A percentile compares a stretch with the other conserved stretches of the same genome.
Conservation (phyloP, 2,329 filamentous ascomycete genomes). For the Dactylella cylindrospora region DNA sequence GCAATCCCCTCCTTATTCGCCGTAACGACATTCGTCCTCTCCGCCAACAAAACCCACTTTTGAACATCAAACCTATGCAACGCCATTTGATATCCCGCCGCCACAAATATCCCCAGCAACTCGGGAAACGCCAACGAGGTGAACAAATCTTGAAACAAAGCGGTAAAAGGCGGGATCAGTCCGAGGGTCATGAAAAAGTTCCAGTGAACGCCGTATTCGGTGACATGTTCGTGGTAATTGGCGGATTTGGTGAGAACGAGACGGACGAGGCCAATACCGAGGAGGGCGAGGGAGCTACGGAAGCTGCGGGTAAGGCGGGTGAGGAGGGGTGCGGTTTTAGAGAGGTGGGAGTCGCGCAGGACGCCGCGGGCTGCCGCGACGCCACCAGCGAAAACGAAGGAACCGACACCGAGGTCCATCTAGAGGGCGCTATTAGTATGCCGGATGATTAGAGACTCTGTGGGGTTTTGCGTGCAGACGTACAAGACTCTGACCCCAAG, state of each 20-base stretch:
- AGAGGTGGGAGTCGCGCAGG: conserved; percentile 61
- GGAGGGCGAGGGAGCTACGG: conserved; percentile 78
- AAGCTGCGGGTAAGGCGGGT: conserved; percentile 67
- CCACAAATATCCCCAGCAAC: conserved; percentile 57
- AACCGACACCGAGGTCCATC: conserved; percentile 96
- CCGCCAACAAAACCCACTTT: conserved; percentile 77
- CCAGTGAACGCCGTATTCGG: conserved; percentile 98
- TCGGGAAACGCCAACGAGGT: conserved; percentile 58
- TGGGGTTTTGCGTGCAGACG: no score
- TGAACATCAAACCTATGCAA: conserved; percentile 79
- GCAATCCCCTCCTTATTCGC: conserved; percentile 96
- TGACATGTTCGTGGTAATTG: conserved; percentile 88
- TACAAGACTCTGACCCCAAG: conserved; percentile 90
- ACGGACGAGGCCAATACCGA: conserved; percentile 76
- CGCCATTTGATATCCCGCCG: conserved; percentile 68
- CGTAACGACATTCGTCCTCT: conserved; percentile 74
- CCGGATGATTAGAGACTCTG: neutral
- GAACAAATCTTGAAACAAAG: conserved; percentile 73
- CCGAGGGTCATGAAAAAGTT: conserved; percentile 99
- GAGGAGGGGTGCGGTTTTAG: conserved; percentile 51
- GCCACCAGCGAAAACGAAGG: conserved; percentile 93
- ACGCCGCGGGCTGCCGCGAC: conserved; percentile 83
- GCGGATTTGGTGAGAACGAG: conserved; percentile 88
- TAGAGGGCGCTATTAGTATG: neutral
- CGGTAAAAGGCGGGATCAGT: conserved; percentile 83